phyloP scores from a whole-genome alignment of 225 moss, liverwort and hornwort genomes.

The Pseudoscleropodium purum region DNA sequence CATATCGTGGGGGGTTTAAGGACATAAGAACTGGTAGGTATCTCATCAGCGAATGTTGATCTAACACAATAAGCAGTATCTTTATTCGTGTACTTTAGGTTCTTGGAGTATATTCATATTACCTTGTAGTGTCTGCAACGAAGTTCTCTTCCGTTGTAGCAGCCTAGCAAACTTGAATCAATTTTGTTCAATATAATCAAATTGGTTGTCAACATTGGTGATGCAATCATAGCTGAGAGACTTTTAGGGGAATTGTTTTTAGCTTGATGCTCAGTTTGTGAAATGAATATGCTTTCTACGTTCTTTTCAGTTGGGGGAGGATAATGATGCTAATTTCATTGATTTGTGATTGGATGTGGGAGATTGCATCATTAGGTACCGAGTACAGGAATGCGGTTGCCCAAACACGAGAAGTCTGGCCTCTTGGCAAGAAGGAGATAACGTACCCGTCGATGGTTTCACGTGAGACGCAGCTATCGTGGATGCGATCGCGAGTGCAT shows the following conservation, averaged over 20 bases:
- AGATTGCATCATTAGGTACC: slow-evolving; percentile 6
- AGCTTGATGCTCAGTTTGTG: background rate
- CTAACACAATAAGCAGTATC: background rate
- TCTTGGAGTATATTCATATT: background rate
- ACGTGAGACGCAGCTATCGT: slow-evolving; percentile 59
- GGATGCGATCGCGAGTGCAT: slow-evolving; percentile 28
- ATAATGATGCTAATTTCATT: slow-evolving; percentile 3
- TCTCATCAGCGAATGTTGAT: background rate
- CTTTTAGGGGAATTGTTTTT: background rate
- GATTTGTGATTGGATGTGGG: background rate
- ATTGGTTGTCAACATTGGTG: background rate
- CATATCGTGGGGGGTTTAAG: slow-evolving; percentile 69
- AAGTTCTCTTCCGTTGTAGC: background rate
- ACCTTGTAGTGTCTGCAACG: background rate
- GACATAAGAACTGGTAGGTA: slow-evolving; percentile 55
- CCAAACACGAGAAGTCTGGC: slow-evolving; percentile 43
- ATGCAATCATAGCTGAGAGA: background rate
- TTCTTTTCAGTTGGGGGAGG: background rate
- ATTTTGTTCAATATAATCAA: background rate
- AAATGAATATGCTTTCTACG: background rate
- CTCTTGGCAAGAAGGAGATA: slow-evolving; percentile 2
- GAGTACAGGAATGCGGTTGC: slow-evolving; percentile 25
- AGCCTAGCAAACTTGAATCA: background rate
- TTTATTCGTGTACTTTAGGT: no score
- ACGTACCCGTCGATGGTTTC: slow-evolving; percentile 32